Conservation (phyloP, 768 basidiomycete species). For the Phaeotremella skinneri region DNA sequence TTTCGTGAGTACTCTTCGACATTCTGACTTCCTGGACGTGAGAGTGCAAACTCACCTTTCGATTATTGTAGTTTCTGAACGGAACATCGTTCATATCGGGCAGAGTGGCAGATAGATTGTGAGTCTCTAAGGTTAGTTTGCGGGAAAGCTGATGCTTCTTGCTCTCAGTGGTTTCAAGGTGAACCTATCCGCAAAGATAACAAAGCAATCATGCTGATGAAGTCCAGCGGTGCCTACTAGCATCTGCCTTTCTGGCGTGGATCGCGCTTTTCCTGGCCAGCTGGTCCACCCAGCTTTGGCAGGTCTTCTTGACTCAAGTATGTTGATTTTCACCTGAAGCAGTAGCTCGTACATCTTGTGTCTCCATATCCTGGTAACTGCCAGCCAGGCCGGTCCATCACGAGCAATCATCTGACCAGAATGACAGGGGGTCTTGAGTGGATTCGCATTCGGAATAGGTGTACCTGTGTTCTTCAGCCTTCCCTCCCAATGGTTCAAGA, state of each 20-base stretch:
- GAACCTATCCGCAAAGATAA: neutral
- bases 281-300: neutral
- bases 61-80: slow-evolving; percentile 11
- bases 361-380: neutral
- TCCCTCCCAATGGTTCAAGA: slow-evolving; percentile 2
- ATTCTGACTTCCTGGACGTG: neutral
- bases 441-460: neutral
- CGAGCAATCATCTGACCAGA: neutral
- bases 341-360: too few species aligned
- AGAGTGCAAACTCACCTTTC: too few species aligned
- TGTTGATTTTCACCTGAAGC: neutral
- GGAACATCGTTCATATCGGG: neutral
- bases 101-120: slow-evolving; percentile 6
- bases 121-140: slow-evolving; percentile 5
- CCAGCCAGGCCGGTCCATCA: too few species aligned
- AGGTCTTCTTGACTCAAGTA: slow-evolving; percentile 1
- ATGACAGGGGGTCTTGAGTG: slow-evolving; percentile 8
- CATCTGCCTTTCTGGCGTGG: neutral
- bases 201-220: neutral
- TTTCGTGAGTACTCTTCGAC: slow-evolving; percentile 2
- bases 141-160: neutral
- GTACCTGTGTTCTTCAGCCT: slow-evolving; percentile 2
- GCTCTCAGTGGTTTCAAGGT: slow-evolving; percentile 2
- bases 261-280: neutral
- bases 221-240: neutral